Evolutionary conservation across 1,139 yeast species (phyloP), one percentile per base, ranked within the genome.

Genomic region (Nadsonia starkeyi-henricii): DNA sequence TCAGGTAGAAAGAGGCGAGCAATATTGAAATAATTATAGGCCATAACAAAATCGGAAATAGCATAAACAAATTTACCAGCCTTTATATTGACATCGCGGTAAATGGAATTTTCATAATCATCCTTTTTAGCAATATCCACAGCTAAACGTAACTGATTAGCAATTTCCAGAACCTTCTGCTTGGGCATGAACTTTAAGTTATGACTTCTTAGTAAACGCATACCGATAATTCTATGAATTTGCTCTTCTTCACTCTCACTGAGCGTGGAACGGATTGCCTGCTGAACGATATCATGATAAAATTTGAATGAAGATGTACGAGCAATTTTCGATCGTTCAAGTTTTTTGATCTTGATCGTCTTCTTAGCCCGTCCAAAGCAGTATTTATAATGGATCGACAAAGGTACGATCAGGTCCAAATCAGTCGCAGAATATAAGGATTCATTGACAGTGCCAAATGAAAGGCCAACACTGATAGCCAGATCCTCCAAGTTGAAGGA

Each of bases 401-500:
- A 62, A 1, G 79, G 76, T 1, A 60, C 55, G 7, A 76, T 55
- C 1, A 74, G 48, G 39, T 64, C 62, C 15, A 62, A 50, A 37
- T 68, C 67, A 19, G 69, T 58, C 18, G 72, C 70, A 41, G 66
- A 56, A 39, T 65, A 67, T 8, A 75, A 51, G 3, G 71, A 60
- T 54, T 60, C 41, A 44, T 61, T 53, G 61, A 62, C 62, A 18
- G 58, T 61, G 1, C 61, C 55, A 44, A 57, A 54, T 0, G 75
- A 58, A 28, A 62, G 57, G 2, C 64, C 64, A 1, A 74, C 62
- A 2, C 71, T 76, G 15, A 68, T 60, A 46, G 67, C 62, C 43
- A 76, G 58, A 48, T 74, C 78, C 7, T 68, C 65, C 28, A 76
- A 59, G 13, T 69, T 65, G 55, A 76, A 75, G 3, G 68, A 61